Percentiles rank a stretch among this genome's conserved stretches.
These are phyloP conservation scores for Poteriospumella lacustris DNA, from an alignment of 108 stramenopile species.

Conservation along the genomic window DNA sequence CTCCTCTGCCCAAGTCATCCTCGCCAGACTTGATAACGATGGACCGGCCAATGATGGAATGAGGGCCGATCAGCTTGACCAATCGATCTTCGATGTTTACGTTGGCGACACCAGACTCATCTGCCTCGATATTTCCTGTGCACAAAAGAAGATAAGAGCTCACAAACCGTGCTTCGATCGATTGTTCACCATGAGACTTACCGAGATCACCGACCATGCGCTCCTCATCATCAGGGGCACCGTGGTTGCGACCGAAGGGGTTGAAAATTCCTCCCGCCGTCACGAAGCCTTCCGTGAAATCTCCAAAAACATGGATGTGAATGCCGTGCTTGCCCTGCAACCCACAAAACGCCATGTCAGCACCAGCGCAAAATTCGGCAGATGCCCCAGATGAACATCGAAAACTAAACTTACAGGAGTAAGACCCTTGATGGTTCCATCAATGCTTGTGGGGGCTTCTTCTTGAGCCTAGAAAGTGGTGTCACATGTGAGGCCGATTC, in stretches of 20 bases:
- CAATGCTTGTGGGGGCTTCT: constrained; percentile 60
- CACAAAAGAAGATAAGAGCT: neutral
- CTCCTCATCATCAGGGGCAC: constrained; percentile 72
- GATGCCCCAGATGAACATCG: neutral
- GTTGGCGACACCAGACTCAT: constrained; percentile 60
- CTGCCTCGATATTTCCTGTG: constrained; percentile 47
- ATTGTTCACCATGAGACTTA: constrained; percentile 18
- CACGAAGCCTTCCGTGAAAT: constrained; percentile 66
- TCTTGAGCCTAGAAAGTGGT: constrained; percentile 63
- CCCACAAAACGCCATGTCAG: neutral
- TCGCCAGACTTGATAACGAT: constrained; percentile 72
- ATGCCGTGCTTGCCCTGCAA: constrained; percentile 75
- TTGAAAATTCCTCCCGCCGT: constrained; percentile 76
- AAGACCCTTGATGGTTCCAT: constrained; percentile 63
- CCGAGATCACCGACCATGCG: constrained; percentile 84
- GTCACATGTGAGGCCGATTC: no score
- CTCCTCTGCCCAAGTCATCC: constrained; percentile 83
- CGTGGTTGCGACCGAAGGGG: constrained; percentile 80
- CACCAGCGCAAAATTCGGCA: neutral
- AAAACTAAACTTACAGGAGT: constrained; percentile 45
- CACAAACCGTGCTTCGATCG: neutral
- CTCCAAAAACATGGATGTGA: constrained; percentile 71
- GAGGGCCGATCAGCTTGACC: constrained; percentile 81
- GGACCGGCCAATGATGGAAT: constrained; percentile 83
- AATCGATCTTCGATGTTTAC: constrained; percentile 68